These are phyloP conservation scores for Pichia eremophila DNA, from an alignment of 805 yeast genomes.

Conservation along the genomic window DNA sequence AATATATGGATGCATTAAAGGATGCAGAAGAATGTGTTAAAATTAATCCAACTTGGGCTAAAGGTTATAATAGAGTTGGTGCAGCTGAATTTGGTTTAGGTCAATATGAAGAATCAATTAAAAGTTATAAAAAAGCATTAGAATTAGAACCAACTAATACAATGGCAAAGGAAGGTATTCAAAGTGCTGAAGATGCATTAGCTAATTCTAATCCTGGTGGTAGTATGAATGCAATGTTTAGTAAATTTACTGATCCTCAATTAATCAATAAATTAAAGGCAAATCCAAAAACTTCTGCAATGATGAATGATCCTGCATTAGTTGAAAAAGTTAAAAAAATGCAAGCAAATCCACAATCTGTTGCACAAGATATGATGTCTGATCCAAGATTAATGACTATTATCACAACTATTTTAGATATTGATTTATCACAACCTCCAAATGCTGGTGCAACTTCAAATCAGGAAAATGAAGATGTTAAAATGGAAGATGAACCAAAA, in stretches of 20 bases:
- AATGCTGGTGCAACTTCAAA: conserved; percentile 12
- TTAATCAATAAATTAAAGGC: conserved; percentile 62
- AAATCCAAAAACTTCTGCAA: conserved; percentile 81
- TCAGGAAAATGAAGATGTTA: conserved; percentile 18
- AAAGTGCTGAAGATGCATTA: conserved; percentile 54
- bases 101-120: conserved; percentile 63
- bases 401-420: conserved; percentile 77
- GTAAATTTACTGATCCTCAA: conserved; percentile 50
- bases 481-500: conserved; percentile 22
- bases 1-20: conserved; percentile 63
- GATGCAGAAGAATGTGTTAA: conserved; percentile 82
- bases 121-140: conserved; percentile 66
- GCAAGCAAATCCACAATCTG: conserved; percentile 65
- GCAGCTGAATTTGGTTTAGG: conserved; percentile 90
- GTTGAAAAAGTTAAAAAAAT: conserved; percentile 57
- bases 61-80: conserved; percentile 89
- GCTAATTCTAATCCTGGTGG: conserved; percentile 23
- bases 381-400: conserved; percentile 87
- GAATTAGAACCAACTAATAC: conserved; percentile 73
- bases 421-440: conserved; percentile 38
- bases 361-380: conserved; percentile 56
- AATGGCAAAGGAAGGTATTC: conserved; percentile 78
- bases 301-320: conserved; percentile 80
- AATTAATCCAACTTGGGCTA: conserved; percentile 85
- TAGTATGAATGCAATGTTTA: conserved; percentile 69